Base-by-base conservation (phyloP, 1,284 basidiomycete genomes). In the Boletellus deceptivus region DNA sequence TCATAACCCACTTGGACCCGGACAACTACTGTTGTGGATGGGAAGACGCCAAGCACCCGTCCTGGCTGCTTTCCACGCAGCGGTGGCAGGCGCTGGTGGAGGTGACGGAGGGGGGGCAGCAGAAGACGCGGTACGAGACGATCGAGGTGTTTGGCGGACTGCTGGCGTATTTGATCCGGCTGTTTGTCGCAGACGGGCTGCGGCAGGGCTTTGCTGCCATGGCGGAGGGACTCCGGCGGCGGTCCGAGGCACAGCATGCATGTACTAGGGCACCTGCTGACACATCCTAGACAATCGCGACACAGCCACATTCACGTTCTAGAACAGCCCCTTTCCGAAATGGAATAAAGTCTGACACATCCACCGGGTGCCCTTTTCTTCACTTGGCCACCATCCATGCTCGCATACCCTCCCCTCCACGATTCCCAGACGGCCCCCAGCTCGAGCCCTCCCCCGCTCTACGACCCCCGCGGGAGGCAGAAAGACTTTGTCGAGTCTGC, bases 1-100 rank as follows among this genome's bases (percentile, higher is more conserved):
- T 64, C 1, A 75, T 84, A 37, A 76, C 75, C 1, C 58, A 63
- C 2, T 38, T 86, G 24, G 84, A 89, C 55, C 63, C 69, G 29
- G 75, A 72, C 36, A 74, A 75, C 37, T 73, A 76, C 59, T 77
- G 78, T 27, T 73, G 79, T 33, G 76, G 81, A n/a, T 89, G 86
- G 86, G 59, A 67, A 41, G 73, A 70, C 33, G 55, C 68, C 20
- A 65, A 70, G 2, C 66, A 72, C n/a, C 75, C 77, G 13, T 41
- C 50, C 2, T 84, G 79, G 73, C 55, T 86, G 14, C 47, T 89
- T 29, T 59, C 58, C 18, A 68, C 78, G 0, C 76, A 82, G 55
- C 75, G 86, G 25, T 87, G 84, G 86, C 86, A 89, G 64, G 72
- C 71, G 50, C 61, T 89, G 46, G 78, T 72, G 24, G 72, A 74